Percentiles rank a stretch among this genome's conserved stretches.
These are phyloP conservation scores for Erodium moschatum DNA, from an alignment of 441 rosid species.

Conservation along the genomic window DNA sequence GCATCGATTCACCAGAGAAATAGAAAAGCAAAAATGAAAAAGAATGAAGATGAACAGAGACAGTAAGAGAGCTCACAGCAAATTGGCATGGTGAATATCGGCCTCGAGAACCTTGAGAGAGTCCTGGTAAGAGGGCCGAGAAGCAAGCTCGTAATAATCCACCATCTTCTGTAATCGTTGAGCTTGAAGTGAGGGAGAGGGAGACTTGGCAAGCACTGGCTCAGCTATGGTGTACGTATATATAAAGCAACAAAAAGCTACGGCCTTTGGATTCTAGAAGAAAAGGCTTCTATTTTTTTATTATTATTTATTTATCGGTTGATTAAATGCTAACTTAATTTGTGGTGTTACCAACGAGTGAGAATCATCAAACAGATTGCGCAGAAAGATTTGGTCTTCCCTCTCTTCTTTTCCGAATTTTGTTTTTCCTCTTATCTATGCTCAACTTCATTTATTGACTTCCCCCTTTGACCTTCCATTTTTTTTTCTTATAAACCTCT, in stretches of 20 bases:
- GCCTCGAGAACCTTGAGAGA: constrained; percentile 40
- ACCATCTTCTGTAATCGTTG: constrained; percentile 16
- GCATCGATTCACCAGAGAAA: background rate
- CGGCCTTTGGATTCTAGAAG: background rate
- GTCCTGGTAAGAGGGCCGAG: constrained; percentile 36
- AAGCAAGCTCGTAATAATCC: constrained; percentile 36
- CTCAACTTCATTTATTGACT: background rate
- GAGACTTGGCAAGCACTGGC: background rate
- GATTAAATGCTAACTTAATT: background rate
- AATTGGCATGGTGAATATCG: constrained; percentile 52
- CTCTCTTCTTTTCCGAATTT: background rate
- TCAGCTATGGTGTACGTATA: too few relatives aligned
- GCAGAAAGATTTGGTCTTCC: constrained; percentile 5
- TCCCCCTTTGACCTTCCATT: background rate
- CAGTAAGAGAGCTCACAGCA: constrained; percentile 32
- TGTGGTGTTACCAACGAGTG: background rate
- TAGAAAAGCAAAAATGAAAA: background rate
- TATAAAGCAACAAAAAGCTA: background rate
- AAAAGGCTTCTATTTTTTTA: background rate
- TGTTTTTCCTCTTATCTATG: background rate
- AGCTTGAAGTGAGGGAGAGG: background rate
- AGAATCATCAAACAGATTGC: background rate
- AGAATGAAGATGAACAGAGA: background rate
- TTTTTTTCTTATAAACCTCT: background rate
- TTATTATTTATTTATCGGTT: background rate